phyloP scores from a whole-genome alignment of 306 rosid species.

The Citrullus colocynthis region DNA sequence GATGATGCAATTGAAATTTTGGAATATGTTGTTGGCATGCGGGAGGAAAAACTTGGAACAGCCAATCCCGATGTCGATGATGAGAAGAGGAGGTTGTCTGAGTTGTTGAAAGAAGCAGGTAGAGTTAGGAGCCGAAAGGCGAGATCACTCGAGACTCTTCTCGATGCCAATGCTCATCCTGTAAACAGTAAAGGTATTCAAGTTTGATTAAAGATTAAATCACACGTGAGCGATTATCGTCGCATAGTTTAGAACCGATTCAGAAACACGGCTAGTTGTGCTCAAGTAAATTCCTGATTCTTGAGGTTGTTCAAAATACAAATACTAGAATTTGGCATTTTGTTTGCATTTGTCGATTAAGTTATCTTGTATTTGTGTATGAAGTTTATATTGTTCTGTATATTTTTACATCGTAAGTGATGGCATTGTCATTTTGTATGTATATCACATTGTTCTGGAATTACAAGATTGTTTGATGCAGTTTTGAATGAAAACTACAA shows the following conservation, averaged over 20 bases:
- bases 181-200: conserved; percentile 13
- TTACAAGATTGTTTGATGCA: neutral
- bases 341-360: conserved; percentile 1
- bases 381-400: conserved; percentile 1
- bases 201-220: conserved; percentile 13
- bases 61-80: conserved; percentile 83
- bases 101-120: conserved; percentile 83
- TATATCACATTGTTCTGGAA: conserved; percentile 1
- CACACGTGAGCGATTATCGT: neutral
- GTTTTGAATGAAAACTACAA: neutral
- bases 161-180: conserved; percentile 28
- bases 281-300: neutral
- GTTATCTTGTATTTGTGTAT: neutral
- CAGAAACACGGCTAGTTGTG: neutral
- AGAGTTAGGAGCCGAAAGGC: conserved; percentile 50
- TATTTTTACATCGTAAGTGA: neutral
- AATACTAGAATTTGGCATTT: neutral
- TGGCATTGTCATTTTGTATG: neutral
- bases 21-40: conserved; percentile 56
- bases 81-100: conserved; percentile 79
- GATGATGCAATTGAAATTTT: conserved; percentile 78
- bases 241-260: neutral
- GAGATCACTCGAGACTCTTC: conserved; percentile 70
- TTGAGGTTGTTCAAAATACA: neutral
- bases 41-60: conserved; percentile 92